phyloP scores from a whole-genome alignment of 192 early-diverging fungal species.

The Rhizophlyctis rosea region DNA sequence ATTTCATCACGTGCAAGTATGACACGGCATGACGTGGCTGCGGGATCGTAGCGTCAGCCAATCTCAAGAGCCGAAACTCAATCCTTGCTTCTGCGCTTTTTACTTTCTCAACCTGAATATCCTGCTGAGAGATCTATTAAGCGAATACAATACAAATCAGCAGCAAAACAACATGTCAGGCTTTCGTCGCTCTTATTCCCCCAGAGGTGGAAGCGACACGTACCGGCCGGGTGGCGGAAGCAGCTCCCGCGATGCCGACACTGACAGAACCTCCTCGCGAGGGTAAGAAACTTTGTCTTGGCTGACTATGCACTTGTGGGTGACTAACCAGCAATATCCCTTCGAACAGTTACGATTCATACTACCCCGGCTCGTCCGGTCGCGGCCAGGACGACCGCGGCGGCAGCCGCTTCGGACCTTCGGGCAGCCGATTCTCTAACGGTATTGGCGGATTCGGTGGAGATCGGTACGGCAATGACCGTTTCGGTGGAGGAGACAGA shows the following conservation, averaged over 20 bases:
- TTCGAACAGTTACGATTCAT: neutral
- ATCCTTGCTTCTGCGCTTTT: too few species aligned
- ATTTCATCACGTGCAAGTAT: too few species aligned
- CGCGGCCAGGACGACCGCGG: neutral
- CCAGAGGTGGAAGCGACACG: neutral
- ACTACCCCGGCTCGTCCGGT: neutral
- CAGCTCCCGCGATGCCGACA: neutral
- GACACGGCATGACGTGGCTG: too few species aligned
- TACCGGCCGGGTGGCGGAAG: neutral
- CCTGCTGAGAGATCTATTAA: too few species aligned
- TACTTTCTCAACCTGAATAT: too few species aligned
- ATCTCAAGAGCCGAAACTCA: too few species aligned
- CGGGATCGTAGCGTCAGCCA: too few species aligned
- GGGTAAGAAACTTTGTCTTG: neutral
- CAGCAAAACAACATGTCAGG: neutral
- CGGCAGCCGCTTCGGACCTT: neutral
- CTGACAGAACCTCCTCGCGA: neutral
- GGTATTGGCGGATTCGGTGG: neutral
- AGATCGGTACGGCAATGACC: neutral
- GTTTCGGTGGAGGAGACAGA: slow-evolving; percentile 29
- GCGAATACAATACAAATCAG: too few species aligned
- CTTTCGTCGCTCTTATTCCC: neutral
- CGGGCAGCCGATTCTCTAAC: neutral
- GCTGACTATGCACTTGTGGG: neutral
- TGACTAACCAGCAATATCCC: neutral